A percentile compares a stretch with the other conserved stretches of the same genome.
phyloP scores from a whole-genome alignment of 192 early-diverging fungal species.

The Chytriomyces sp. region DNA sequence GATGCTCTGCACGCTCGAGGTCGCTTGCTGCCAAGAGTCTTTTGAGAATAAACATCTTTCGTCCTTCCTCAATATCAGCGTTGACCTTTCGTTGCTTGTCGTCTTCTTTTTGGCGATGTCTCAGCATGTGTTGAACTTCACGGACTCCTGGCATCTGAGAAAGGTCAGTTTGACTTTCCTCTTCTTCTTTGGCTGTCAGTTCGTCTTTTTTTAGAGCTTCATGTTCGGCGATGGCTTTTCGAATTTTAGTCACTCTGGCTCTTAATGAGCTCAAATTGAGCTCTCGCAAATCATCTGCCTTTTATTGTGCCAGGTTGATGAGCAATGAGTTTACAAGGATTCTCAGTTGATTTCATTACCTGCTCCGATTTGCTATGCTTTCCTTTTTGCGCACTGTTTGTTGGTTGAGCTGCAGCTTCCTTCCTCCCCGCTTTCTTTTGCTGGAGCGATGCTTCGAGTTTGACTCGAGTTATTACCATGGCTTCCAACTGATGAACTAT shows the following conservation, averaged over 20 bases:
- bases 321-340: too few relatives aligned
- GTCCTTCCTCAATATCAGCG: slow-evolving; percentile 3
- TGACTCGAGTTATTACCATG: background rate
- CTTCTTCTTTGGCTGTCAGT: background rate
- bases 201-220: background rate
- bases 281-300: background rate
- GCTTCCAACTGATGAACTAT: background rate
- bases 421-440: too few relatives aligned
- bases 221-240: slow-evolving; percentile 31
- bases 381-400: too few relatives aligned
- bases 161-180: slow-evolving; percentile 2
- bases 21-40: slow-evolving; percentile 12
- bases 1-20: slow-evolving; percentile 2
- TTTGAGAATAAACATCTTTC: slow-evolving; percentile 14
- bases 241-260: slow-evolving; percentile 31
- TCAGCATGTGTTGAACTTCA: slow-evolving; percentile 12
- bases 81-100: background rate
- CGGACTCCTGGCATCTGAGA: slow-evolving; percentile 26
- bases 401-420: too few relatives aligned
- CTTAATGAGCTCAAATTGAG: slow-evolving; percentile 11
- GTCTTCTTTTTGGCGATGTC: background rate
- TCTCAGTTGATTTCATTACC: too few relatives aligned
- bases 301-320: background rate
- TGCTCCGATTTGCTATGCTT: too few relatives aligned
- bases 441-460: too few relatives aligned